Conservation (phyloP, 75 land plant genomes). For the Larix kaempferi region DNA sequence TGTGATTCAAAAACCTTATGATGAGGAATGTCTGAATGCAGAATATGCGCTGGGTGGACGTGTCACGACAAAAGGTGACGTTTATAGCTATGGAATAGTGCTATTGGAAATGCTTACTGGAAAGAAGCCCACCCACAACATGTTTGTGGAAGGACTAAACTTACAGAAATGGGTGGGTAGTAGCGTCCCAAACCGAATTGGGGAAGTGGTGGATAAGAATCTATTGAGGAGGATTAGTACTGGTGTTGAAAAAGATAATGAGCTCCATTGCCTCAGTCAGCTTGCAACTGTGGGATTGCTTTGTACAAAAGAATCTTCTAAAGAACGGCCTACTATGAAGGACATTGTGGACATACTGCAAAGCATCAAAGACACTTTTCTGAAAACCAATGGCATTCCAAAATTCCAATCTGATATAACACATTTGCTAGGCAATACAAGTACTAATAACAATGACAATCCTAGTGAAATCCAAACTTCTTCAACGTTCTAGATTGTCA, state of each 20-base stretch:
- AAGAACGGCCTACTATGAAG: slow-evolving; percentile 6
- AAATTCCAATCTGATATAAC: neutral
- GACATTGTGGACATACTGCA: slow-evolving; percentile 1
- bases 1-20: neutral
- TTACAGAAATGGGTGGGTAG: too few species aligned
- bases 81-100: slow-evolving; percentile 3
- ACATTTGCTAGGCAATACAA: neutral
- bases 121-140: too few species aligned
- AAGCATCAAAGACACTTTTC: neutral
- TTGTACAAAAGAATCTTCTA: slow-evolving; percentile 6
- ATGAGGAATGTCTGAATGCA: neutral
- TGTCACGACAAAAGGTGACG: neutral
- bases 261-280: neutral
- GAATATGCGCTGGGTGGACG: neutral
- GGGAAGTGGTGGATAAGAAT: neutral
- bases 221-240: neutral
- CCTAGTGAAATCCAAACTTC: neutral
- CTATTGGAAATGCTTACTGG: neutral
- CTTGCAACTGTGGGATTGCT: neutral
- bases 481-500: neutral
- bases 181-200: too few species aligned
- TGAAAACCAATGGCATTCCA: neutral
- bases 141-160: too few species aligned
- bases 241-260: neutral
- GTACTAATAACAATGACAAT: neutral